Conservation (phyloP, 2,329 filamentous ascomycete species). For the Stagonosporopsis tanaceti region DNA sequence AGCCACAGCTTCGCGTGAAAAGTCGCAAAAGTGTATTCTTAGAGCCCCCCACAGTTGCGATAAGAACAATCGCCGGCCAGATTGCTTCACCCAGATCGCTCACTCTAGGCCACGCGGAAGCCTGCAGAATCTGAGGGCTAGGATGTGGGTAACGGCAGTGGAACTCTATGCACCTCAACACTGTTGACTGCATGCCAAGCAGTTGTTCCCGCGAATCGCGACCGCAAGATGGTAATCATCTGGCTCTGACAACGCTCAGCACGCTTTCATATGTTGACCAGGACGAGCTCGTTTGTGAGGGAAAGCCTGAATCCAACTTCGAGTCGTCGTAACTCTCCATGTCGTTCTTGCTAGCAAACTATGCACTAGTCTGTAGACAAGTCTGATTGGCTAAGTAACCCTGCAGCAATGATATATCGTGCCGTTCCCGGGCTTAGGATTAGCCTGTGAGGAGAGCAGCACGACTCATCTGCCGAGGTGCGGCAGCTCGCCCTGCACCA, state of each 20-base stretch:
- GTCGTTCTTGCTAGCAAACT: not conserved
- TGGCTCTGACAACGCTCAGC: not conserved
- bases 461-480: slow-evolving; percentile 13
- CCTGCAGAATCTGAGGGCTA: slow-evolving; percentile 7
- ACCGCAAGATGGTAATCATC: not conserved
- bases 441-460: not conserved
- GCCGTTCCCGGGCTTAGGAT: not conserved
- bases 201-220: not conserved
- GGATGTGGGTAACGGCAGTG: not conserved
- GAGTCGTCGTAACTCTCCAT: not conserved
- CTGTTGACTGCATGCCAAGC: slow-evolving; percentile 9
- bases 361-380: not conserved
- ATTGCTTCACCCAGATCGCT: not conserved
- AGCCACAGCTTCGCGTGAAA: not conserved
- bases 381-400: slow-evolving; percentile 4
- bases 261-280: not conserved
- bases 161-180: slow-evolving; percentile 5
- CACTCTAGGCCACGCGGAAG: not conserved
- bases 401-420: slow-evolving; percentile 1
- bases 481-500: slow-evolving; percentile 10
- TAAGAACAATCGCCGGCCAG: not conserved
- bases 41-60: not conserved
- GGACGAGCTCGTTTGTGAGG: not conserved
- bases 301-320: not conserved
- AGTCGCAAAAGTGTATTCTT: not conserved